Base-by-base conservation (phyloP, 2,329 filamentous ascomycete genomes). In the Arthroderma sp. region DNA sequence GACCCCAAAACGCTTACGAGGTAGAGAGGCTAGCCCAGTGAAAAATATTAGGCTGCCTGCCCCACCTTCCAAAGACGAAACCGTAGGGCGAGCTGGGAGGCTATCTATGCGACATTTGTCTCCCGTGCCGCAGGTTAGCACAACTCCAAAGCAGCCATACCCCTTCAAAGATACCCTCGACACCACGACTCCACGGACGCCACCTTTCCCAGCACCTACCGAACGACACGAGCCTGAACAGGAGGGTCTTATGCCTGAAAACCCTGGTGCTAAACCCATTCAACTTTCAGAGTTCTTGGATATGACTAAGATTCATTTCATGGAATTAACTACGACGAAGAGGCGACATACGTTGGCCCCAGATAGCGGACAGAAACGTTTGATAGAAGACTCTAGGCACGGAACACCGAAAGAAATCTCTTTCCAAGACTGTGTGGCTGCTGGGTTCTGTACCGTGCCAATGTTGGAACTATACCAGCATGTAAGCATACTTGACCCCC, bases 241-340 rank as follows among this genome's bases (percentile, higher is more conserved):
- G 40, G 30, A 33, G 15, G 15, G 11, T 9, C 33, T 7, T 7
- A 15, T 28, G 15, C 30, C 27, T 34, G 8, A n/a, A 28, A 11
- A 31, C 9, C 11, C 40, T 22, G n/a, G 4, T 5, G 40, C 27
- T 4, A 73, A 77, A n/a, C 70, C 73, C 22, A 87, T 94, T 44
- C 83, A 88, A 38, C 71, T 98, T 3, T 86, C 94, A 54, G 84
- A 94, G 43, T 98, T 98, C 64, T 68, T 98, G 38, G 85, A 93
- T 50, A 80, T 94, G 78, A 95, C 89, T 2, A 93, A 85, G 47
- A 94, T 98, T 56, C 85, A 88, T 44, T 98, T 98, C 66, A 95
- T 98, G 84, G 91, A 98, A 60, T 72, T 98, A 41, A 94, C 83
- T n/a, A 94, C 89, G 0, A 95, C 88, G 1, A 96, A 96, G 61